These are phyloP conservation scores for Cordyceps tenuipes DNA, from an alignment of 2,329 filamentous ascomycete genomes.

Conservation along the genomic window DNA sequence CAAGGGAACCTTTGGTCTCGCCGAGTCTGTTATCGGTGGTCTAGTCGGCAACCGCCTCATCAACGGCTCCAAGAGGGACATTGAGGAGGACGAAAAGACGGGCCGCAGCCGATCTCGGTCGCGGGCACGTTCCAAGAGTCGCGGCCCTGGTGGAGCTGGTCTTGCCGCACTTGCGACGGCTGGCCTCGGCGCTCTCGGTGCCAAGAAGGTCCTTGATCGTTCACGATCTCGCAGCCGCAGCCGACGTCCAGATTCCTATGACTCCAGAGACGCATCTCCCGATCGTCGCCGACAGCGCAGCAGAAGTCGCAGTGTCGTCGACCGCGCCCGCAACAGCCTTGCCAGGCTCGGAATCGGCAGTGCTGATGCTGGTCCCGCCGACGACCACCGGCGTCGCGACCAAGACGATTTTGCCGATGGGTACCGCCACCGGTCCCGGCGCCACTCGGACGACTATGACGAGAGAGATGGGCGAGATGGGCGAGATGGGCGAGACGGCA, in stretches of 20 bases:
- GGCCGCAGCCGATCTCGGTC: constrained; percentile 64
- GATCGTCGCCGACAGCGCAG: constrained; percentile 38
- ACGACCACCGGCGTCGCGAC: constrained; percentile 32
- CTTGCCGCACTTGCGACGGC: constrained; percentile 57
- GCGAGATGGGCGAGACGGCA: constrained; percentile 31
- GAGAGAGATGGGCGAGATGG: constrained; percentile 27
- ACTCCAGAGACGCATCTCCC: constrained; percentile 35
- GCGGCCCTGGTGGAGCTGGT: constrained; percentile 38
- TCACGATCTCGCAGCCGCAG: constrained; percentile 48
- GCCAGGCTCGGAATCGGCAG: constrained; percentile 54
- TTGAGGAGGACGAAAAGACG: constrained; percentile 50
- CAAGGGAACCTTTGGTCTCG: constrained; percentile 73
- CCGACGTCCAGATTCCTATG: constrained; percentile 40
- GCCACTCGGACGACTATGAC: constrained; percentile 37
- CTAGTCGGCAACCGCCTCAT: constrained; percentile 77
- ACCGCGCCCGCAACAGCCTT: constrained; percentile 51
- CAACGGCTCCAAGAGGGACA: constrained; percentile 65
- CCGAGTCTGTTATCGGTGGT: constrained; percentile 83
- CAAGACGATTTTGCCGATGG: constrained; percentile 39
- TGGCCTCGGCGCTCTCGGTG: constrained; percentile 51
- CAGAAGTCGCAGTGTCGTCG: constrained; percentile 59
- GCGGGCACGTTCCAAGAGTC: constrained; percentile 45
- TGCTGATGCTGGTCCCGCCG: constrained; percentile 30
- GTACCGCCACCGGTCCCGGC: constrained; percentile 26
- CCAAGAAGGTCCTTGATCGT: constrained; percentile 48